Evolutionary conservation across 73 alveolate genomes (phyloP).

Genomic region (Paramecium primaurelia): DNA sequence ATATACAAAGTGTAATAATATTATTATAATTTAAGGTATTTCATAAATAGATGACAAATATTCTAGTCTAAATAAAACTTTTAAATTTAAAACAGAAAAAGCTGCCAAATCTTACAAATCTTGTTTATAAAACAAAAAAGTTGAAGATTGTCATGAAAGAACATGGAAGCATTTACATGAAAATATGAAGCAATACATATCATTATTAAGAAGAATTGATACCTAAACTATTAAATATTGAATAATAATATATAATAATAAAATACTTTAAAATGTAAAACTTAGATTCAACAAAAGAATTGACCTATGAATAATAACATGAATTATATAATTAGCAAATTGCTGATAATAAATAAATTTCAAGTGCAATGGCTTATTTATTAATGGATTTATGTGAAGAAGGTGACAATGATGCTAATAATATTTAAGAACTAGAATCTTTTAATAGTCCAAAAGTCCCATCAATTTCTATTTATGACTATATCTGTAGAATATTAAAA

Average conservation of each 20-base stretch:
- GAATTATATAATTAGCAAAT: neutral
- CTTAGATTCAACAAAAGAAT: neutral
- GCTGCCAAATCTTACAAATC: neutral
- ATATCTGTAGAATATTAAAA: slow-evolving; percentile 61
- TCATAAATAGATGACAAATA: neutral
- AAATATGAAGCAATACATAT: neutral
- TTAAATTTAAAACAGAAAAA: neutral
- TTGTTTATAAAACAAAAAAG: neutral
- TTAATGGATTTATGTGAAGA: slow-evolving; percentile 37
- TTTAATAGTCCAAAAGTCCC: slow-evolving; percentile 61
- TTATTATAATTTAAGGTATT: neutral
- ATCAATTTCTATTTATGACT: slow-evolving; percentile 57
- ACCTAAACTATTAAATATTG: neutral
- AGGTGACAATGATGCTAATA: slow-evolving; percentile 42
- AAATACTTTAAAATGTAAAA: neutral
- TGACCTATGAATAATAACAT: neutral
- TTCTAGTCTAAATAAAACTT: neutral
- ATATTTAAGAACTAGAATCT: neutral
- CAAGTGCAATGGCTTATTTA: slow-evolving; percentile 26
- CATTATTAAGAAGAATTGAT: neutral
- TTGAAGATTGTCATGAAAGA: neutral
- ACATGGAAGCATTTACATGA: neutral
- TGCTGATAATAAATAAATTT: neutral
- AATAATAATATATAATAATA: neutral
- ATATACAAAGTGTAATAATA: neutral